Base-by-base conservation (phyloP, 176 grass and related monocot genomes). In the Echinochloa phyllopogon region DNA sequence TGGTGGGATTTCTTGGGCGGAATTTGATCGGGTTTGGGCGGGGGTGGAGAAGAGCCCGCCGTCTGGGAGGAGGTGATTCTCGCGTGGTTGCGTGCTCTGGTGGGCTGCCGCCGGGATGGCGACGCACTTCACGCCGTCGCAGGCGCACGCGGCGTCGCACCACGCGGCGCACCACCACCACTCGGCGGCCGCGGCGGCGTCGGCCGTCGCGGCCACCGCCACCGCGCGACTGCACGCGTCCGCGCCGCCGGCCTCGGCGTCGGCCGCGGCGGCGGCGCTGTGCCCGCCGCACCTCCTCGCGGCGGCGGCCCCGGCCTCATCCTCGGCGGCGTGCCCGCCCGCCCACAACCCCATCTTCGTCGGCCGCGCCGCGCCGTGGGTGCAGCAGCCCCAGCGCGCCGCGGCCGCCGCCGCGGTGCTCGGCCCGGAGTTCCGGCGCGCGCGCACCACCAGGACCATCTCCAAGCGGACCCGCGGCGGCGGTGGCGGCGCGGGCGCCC, bases 371-470 rank as follows among this genome's bases (percentile, higher is more conserved):
- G 82, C 89, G 39, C 84, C 82, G 40, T 88, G 90, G 87, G 71
- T 75, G 84, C 81, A 83, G 87, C 82, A 83, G 78, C 82, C 85
- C 4, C 88, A 71, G 74, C 82, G 81, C 61, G 24, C 80, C 12
- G 62, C 63, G 0, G 83, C 77, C 1, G 27, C 77, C 3, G 83
- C 77, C 0, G 29, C 78, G 0, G 57, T 64, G 23, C 82, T 72
- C 68, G 39, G 89, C 76, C 96, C 91, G 38, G 96, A 98, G 41
- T 98, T 98, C 77, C 72, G 89, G 27, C 93, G 91, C 5, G 83
- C 81, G 78, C 96, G 93, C 27, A 87, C 89, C 80, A 98, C 93
- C 11, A 86, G 80, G 42, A 87, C 93, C 71, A 86, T 98, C 81
- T 98, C 96, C 85, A 98, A 98, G 85, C 77, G 96, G 65, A 94